Base-by-base conservation (phyloP, 2,329 filamentous ascomycete genomes). In the Fusarium dlaminii region DNA sequence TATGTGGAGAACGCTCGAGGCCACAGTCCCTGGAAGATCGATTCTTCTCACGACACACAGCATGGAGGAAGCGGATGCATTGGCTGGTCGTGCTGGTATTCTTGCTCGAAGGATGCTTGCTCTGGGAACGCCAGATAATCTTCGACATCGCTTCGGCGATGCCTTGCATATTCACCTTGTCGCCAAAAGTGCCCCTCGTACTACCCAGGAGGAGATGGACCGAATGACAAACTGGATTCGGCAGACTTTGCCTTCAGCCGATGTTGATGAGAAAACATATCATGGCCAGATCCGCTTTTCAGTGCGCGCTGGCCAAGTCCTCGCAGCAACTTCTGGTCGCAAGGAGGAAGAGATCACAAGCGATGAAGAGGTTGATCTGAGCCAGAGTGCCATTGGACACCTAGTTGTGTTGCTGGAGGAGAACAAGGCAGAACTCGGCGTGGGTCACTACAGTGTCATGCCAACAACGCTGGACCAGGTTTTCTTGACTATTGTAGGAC, bases 51-150 rank as follows among this genome's bases (percentile, higher is more conserved):
- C 96, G 0, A 98, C 96, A 0, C 96, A 98, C 81, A 94, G 90
- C 55, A 98, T 98, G 95, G 95, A 98, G 81, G 96, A 98, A 83
- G 96, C 95, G 1, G 94, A 97, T 78, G 95, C 95, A 2, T 87
- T 98, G 6, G 95, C 95, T 0, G 91, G 90, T 36, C 89, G 94
- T 3, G 94, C 93, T 0, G 96, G 94, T 18, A 98, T 98, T 75
- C 90, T 98, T 83, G 94, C 95, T 14, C 89, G 90, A 75, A 88
- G 91, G 37, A 97, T 98, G 94, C 87, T 98, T 29, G 95, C 95
- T 1, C 86, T 96, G 14, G 95, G 95, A 8, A 93, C 91, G 0
- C 92, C 91, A 2, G 90, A 94, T 39, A 85, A 91, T 65, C 86
- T 98, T 7, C 88, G 95, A 13, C 87, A 88, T 49, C 90, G 91